Evolutionary conservation across 192 early-diverging fungal species (phyloP), one percentile per base, ranked within the genome.

Genomic region (Backusella mclennaniae): DNA sequence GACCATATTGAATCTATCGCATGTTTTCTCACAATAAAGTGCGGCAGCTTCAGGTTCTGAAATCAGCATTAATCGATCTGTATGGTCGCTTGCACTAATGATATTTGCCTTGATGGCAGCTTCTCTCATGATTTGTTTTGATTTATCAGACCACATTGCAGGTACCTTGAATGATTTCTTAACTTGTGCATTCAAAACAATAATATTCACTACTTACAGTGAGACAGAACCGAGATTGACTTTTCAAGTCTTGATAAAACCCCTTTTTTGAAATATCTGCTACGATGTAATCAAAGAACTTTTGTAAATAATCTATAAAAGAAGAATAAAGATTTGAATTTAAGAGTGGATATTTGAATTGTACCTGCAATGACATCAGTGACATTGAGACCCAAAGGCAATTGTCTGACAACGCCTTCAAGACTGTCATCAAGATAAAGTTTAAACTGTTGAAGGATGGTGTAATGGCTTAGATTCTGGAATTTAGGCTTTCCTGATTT

Each of bases 41-140:
- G 87, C 87, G 6, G 87, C 87, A 6, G 87, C 87, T 74, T 88
- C 87, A 1, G 87, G 85, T 71, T 88, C 87, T 53, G 71, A 88
- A 29, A 87, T 82, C n/a, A 87, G 73, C 76, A 84, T 79, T 1
- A 87, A 68, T 52, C 86, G 71, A 71, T 85, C 82, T 29, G 73
- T 66, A 23, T 84, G 84, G 21, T 87, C 86, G 2, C 66, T 67
- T 14, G 71, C 38, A 8, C 83, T 77, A 26, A 89, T 85, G 26
- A 87, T 59, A 63, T 84, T 84, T n/a, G 88, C 86, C 15, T 79
- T 42, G 35, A 84, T 82, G 19, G 85, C 83, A 17, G 85, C 83
- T 35, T 85, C 81, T 69, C 86, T 80, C 88, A 89, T 89, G 35
- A 79, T 78, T 6, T 81, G 78, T 80, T 85, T 87, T 29, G 86